Evolutionary conservation across 768 basidiomycete genomes (phyloP).

Genomic region (Lactifluus echinatus): DNA sequence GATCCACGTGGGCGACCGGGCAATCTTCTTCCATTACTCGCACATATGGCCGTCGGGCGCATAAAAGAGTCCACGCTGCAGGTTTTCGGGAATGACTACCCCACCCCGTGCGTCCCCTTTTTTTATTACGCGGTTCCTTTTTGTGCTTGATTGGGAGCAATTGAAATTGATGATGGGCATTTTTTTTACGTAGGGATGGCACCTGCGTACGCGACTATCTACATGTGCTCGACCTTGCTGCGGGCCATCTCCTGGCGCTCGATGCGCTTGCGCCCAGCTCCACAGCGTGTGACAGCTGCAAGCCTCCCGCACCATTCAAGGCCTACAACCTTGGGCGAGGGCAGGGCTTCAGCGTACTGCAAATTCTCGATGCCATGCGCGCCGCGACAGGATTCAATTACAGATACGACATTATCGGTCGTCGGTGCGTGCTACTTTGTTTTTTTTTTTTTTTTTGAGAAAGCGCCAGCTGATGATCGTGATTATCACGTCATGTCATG

Average conservation of each 20-base stretch:
- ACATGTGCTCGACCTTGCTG: conserved; percentile 90
- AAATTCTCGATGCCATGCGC: conserved; percentile 93
- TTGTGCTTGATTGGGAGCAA: no score
- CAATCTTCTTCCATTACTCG: conserved; percentile 87
- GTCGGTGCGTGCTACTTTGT: conserved; percentile 51
- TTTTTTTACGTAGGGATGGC: conserved; percentile 54
- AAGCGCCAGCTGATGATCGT: not conserved
- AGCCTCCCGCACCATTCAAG: conserved; percentile 60
- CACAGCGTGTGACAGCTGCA: conserved; percentile 48
- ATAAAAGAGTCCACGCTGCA: conserved; percentile 50
- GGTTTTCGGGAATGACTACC: conserved; percentile 96
- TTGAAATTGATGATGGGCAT: no score
- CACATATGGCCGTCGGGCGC: conserved; percentile 90
- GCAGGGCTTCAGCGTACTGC: conserved; percentile 81
- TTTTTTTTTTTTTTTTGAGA: not conserved
- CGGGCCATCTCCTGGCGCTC: conserved; percentile 86
- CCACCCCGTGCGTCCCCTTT: conserved; percentile 59
- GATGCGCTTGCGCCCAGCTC: conserved; percentile 66
- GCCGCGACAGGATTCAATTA: conserved; percentile 84
- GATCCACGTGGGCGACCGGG: conserved; percentile 94
- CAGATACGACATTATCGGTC: conserved; percentile 81
- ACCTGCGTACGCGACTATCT: conserved; percentile 97
- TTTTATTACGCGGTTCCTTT: not conserved
- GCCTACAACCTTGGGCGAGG: conserved; percentile 97
- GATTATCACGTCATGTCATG: not conserved